These are phyloP conservation scores for Dendrobium chrysotoxum DNA, from an alignment of 106 monocot genomes.

Conservation along the genomic window DNA sequence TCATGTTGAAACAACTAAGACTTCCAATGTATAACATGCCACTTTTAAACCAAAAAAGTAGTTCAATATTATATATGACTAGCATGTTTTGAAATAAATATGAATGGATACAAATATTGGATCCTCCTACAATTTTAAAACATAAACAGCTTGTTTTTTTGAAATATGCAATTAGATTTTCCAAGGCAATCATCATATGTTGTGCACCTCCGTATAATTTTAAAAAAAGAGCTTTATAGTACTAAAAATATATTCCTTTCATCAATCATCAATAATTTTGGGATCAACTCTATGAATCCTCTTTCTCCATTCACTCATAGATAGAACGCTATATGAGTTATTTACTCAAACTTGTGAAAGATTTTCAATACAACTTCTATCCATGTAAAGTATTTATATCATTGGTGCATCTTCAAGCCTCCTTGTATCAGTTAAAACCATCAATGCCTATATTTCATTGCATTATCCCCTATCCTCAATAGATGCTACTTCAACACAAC, in stretches of 20 bases:
- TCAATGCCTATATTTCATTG: neutral
- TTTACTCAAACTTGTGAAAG: neutral
- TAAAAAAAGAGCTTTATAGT: neutral
- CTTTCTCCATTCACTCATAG: neutral
- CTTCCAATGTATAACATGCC: neutral
- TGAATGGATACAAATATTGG: neutral
- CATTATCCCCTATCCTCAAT: neutral
- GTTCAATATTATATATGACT: neutral
- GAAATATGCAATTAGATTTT: neutral
- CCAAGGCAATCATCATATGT: neutral
- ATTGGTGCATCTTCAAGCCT: neutral
- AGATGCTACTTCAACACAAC: neutral
- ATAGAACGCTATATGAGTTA: neutral
- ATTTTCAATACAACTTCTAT: neutral
- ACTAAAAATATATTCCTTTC: neutral
- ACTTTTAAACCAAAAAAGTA: conserved; percentile 4
- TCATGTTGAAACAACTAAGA: neutral
- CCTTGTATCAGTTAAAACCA: neutral
- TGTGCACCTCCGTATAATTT: neutral
- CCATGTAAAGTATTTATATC: neutral
- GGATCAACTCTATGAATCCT: neutral
- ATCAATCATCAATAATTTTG: neutral
- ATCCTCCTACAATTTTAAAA: neutral
- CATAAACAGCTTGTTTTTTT: neutral
- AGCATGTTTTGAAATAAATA: neutral